Base-by-base conservation (phyloP, 108 stramenopile species). In the Skeletonema marinoi region DNA sequence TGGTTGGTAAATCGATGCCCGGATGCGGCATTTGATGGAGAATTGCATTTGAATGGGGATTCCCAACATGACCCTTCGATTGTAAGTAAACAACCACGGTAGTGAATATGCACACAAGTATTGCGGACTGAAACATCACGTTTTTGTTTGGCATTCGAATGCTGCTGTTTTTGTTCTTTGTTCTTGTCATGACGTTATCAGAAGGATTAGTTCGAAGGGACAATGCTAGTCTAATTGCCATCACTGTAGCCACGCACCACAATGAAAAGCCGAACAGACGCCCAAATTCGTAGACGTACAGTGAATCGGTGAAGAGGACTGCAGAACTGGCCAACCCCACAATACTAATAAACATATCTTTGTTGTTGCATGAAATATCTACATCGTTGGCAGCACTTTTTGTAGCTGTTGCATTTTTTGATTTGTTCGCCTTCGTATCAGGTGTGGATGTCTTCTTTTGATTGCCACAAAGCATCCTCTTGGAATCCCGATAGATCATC, bases 241-340 rank as follows among this genome's bases (percentile, higher is more conserved):
- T 44, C 14, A 81, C 10, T 16, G 69, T 64, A 4, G 82, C 68
- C 5, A 79, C 10, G 5, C 65, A 60, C 64, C 92, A 85, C 1
- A 89, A 50, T 12, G 71, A 17, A 35, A 61, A 56, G 4, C 93
- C 93, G 70, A 74, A 84, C 10, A 6, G 6, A 4, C 88, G 76
- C 9, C 91, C 93, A 70, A 77, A 86, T 38, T 92, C 84, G 54
- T 88, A 69, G 0, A 88, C 86, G 68, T 92, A 92, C 17, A 89
- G 65, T 0, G 85, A 83, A 74, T 95, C 93, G 0, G 90, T 95
- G 82, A 88, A 81, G 9, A 94, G 30, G 2, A 94, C 89, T 21
- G 85, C 62, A 19, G 87, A 80, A 10, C 88, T 88, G 6, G 89
- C 87, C 60, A 94, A 71, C 50, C 71, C 83, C 12, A 79, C 32